Evolutionary conservation across 805 yeast genomes (phyloP).

Genomic region (Pichia paraexigua): DNA sequence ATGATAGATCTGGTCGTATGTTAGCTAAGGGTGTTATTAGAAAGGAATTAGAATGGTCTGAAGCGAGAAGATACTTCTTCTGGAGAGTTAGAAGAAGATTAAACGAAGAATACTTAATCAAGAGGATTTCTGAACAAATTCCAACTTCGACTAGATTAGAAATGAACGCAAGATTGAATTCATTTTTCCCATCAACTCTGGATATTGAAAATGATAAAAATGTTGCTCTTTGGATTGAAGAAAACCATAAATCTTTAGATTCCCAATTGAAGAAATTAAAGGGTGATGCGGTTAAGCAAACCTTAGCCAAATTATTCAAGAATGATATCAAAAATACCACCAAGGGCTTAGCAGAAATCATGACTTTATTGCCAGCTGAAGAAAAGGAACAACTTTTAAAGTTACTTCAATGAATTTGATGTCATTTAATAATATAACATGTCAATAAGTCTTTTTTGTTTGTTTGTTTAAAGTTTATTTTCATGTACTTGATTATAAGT

Average conservation of each 20-base stretch:
- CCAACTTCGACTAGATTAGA: constrained; percentile 62
- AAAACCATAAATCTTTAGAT: constrained; percentile 58
- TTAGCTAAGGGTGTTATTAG: constrained; percentile 86
- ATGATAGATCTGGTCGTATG: constrained; percentile 97
- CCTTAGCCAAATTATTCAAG: constrained; percentile 52
- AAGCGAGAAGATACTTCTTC: constrained; percentile 94
- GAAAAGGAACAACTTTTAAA: constrained; percentile 40
- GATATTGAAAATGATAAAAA: constrained; percentile 66
- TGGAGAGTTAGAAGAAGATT: constrained; percentile 97
- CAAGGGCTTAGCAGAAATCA: constrained; percentile 47
- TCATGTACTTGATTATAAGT: neutral
- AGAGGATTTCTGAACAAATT: constrained; percentile 59
- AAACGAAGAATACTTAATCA: constrained; percentile 82
- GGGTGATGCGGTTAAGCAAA: constrained; percentile 58
- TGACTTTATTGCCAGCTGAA: constrained; percentile 43
- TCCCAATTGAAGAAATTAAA: constrained; percentile 54
- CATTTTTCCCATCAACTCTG: constrained; percentile 72
- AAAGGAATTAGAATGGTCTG: constrained; percentile 75
- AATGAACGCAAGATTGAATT: constrained; percentile 76
- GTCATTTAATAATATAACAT: neutral
- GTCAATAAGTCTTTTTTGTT: constrained; percentile 9
- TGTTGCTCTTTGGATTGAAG: constrained; percentile 82
- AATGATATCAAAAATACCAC: constrained; percentile 44
- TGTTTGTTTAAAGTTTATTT: constrained; percentile 5
- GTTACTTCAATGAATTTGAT: constrained; percentile 18